These are phyloP conservation scores for Blastocrithidia nonstop DNA, from an alignment of 208 protist genomes.

Conservation along the genomic window DNA sequence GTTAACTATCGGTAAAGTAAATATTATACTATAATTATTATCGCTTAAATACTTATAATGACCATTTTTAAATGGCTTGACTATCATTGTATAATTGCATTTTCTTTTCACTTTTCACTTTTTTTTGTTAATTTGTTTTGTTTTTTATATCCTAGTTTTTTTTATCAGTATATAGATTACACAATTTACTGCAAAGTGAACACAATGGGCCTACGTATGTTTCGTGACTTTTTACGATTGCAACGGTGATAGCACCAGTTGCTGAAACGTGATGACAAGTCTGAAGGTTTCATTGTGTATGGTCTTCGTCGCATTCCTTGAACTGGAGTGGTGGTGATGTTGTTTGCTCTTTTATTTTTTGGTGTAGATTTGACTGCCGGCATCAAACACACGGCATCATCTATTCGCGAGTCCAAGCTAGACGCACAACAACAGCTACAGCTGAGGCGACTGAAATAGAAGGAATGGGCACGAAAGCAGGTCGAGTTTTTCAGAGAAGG, in stretches of 20 bases:
- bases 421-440: constrained; percentile 39
- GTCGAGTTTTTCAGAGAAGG: constrained; percentile 42
- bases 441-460: constrained; percentile 43
- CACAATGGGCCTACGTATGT: constrained; percentile 29
- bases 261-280: constrained; percentile 22
- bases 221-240: constrained; percentile 43
- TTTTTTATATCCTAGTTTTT: neutral
- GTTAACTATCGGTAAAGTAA: too few relatives aligned
- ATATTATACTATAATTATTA: too few relatives aligned
- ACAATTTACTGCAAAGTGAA: neutral
- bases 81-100: too few relatives aligned
- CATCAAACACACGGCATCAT: constrained; percentile 51
- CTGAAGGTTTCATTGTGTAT: constrained; percentile 23
- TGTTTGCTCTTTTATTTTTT: constrained; percentile 78
- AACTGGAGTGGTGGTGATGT: constrained; percentile 61
- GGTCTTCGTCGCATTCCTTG: constrained; percentile 51
- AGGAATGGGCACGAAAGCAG: constrained; percentile 72
- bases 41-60: too few relatives aligned
- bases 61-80: too few relatives aligned
- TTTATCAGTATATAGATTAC: neutral
- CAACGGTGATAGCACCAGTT: constrained; percentile 66
- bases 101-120: neutral
- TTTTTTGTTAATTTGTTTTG: constrained; percentile 3
- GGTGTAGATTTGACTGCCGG: constrained; percentile 63
- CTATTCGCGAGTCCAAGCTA: constrained; percentile 66